These are phyloP conservation scores for Curvularia verruculosa DNA, from an alignment of 2,329 filamentous ascomycete species.

Conservation along the genomic window DNA sequence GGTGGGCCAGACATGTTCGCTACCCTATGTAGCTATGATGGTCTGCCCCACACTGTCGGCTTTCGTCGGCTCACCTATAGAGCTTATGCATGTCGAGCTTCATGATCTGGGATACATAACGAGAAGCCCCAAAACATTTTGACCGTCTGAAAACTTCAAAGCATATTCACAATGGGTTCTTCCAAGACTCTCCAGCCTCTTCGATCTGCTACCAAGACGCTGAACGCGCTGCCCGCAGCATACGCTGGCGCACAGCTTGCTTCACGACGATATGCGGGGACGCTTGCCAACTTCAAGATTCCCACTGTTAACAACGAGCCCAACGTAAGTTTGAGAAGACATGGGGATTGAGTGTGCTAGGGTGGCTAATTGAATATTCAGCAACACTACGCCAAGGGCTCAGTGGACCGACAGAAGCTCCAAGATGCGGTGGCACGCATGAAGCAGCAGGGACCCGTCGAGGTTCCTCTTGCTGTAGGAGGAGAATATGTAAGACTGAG, in stretches of 20 bases:
- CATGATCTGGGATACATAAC: constrained; percentile 33
- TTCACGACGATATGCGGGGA: constrained; percentile 53
- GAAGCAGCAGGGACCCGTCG: constrained; percentile 71
- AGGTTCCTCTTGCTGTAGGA: constrained; percentile 82
- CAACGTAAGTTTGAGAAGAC: constrained; percentile 68
- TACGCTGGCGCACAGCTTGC: constrained; percentile 32
- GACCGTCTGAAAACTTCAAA: background rate
- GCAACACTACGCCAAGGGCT: constrained; percentile 89
- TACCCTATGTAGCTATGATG: constrained; percentile 14
- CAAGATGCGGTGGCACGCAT: constrained; percentile 73
- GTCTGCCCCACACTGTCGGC: constrained; percentile 30
- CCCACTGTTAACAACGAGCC: constrained; percentile 90
- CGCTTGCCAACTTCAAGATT: constrained; percentile 83
- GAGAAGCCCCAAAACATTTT: constrained; percentile 10
- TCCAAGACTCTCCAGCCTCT: constrained; percentile 42
- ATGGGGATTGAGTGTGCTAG: rapidly evolving
- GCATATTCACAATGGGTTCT: constrained; percentile 36
- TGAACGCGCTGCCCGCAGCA: constrained; percentile 31
- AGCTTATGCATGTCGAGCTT: constrained; percentile 24
- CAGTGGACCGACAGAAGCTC: constrained; percentile 76
- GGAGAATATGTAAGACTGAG: constrained; percentile 71
- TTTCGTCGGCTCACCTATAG: constrained; percentile 31
- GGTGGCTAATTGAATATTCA: constrained; percentile 49
- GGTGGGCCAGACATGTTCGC: constrained; percentile 14
- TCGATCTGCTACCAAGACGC: constrained; percentile 35